Evolutionary conservation across 768 basidiomycete species (phyloP), one percentile per base, ranked within the genome.

Genomic region (Chalciporus chontae): DNA sequence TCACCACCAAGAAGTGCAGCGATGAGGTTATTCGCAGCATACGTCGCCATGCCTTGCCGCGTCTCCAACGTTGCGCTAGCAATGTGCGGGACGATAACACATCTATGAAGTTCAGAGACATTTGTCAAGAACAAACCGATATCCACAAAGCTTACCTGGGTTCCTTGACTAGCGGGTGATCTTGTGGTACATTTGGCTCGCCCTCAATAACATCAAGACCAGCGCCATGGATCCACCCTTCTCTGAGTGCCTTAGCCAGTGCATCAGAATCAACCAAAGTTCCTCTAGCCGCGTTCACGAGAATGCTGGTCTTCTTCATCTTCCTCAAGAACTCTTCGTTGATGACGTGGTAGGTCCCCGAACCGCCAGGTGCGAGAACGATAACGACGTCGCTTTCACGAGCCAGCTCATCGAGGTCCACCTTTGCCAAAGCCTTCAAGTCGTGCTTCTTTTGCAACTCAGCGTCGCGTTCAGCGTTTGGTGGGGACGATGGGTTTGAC

Each of bases 171-270:
- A 99, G 67, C 3, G 88, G 85, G 64, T 99, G 94, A 53, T 87
- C 84, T 3, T 70, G 65, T 1, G 69, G 58, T 23, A 99, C 75
- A 40, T 84, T 68, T 0, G 94, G 94, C 65, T 98, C 94, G 17
- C 93, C 93, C 56, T 93, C 90, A 7, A 97, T 83, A 31, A 98
- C 95, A 66, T 99, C 95, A 10, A 99, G 60, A 0, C 92, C 95
- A 0, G 96, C 96, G 19, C 84, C 94, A 77, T 87, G 94, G 19
- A 99, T 87, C 81, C 85, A 84, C 3, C 77, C 78, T 52, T 87
- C 81, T 40, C 73, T 65, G 38, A 98, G 69, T 2, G 94, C 95
- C 52, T 76, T 80, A 2, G 86, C 87, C 8, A 99, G 76, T 11
- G 94, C 95, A 42, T 88, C 82, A 0, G 90, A 90, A 65, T 99